Evolutionary conservation across 352 stramenopile genomes (phyloP), one percentile per base, ranked within the genome.

Genomic region (Globisporangium lucens): DNA sequence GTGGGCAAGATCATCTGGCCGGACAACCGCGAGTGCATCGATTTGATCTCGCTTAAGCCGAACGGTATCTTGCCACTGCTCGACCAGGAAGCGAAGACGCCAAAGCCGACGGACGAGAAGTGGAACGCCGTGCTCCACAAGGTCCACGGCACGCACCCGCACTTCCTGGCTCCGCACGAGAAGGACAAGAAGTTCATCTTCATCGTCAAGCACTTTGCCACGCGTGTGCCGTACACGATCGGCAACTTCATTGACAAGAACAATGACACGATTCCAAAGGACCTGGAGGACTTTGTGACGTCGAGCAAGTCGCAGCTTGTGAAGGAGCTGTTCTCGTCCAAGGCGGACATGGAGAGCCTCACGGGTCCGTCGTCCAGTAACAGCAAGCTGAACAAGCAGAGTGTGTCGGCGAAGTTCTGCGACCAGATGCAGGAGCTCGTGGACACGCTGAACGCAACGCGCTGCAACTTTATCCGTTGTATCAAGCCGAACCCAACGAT

Each of bases 241-340:
- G 86, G 85, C 60, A 95, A 96, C 62, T 99, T 99, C 71, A 90
- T 99, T 46, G 89, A 98, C 70, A 98, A 98, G 75, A 99, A 99
- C 78, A 95, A 97, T 68, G 97, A 99, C 73, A 96, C 89, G 62
- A 93, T 99, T 58, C 89, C 89, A 13, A 90, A 93, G 63, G 93
- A 98, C 70, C 74, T 98, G 24, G 78, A 91, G 51, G 85, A 97
- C 47, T 89, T 98, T 62, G 82, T 98, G 46, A 86, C 85, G 65
- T 91, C 82, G 38, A 95, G 85, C 66, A 83, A 85, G 43, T 85
- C 85, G 27, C 73, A 73, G 27, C 73, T 97, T 35, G 87, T 97
- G 52, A 90, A 87, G 59, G 85, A 95, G 30, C 58, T 97, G 46
- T 97, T 94, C 72, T 83, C 89, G 59, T 65, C 74, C 2, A 87